Conservation (phyloP, 768 basidiomycete genomes). For the Podaxis sp. region DNA sequence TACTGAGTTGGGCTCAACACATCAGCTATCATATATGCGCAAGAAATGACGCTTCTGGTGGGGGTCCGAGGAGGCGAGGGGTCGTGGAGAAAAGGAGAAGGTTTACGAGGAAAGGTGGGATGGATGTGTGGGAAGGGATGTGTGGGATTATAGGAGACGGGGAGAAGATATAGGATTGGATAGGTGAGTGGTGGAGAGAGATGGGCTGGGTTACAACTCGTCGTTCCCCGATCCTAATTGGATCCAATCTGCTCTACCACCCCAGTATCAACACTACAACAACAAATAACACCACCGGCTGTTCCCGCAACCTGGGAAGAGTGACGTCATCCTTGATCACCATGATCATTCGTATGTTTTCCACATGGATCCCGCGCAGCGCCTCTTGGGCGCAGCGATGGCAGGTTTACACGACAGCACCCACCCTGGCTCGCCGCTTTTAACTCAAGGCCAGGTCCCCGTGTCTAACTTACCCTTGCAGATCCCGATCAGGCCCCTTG, state of each 20-base stretch:
- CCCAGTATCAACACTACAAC: conserved; percentile 9
- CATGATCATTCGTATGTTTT: neutral
- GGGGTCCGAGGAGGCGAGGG: neutral
- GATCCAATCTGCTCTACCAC: conserved; percentile 13
- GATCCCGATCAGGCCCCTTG: neutral
- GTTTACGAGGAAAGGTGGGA: neutral
- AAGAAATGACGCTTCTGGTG: neutral
- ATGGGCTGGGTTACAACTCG: conserved; percentile 12
- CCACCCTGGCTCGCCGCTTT: neutral
- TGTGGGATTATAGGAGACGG: neutral
- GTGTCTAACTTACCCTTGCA: neutral
- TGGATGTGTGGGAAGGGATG: neutral
- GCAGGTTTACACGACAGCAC: neutral
- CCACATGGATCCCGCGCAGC: neutral
- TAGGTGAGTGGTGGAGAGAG: neutral
- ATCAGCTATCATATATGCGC: neutral
- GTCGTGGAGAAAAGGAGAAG: neutral
- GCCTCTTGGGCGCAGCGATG: neutral
- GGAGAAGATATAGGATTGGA: neutral
- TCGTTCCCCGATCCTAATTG: conserved; percentile 13
- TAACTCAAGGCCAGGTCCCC: neutral
- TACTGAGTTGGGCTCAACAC: neutral
- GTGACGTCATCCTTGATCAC: conserved; percentile 27
- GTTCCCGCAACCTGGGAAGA: conserved; percentile 25
- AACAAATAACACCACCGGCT: conserved; percentile 5